Base-by-base conservation (phyloP, 2,329 filamentous ascomycete genomes). In the Alternaria arborescens region DNA sequence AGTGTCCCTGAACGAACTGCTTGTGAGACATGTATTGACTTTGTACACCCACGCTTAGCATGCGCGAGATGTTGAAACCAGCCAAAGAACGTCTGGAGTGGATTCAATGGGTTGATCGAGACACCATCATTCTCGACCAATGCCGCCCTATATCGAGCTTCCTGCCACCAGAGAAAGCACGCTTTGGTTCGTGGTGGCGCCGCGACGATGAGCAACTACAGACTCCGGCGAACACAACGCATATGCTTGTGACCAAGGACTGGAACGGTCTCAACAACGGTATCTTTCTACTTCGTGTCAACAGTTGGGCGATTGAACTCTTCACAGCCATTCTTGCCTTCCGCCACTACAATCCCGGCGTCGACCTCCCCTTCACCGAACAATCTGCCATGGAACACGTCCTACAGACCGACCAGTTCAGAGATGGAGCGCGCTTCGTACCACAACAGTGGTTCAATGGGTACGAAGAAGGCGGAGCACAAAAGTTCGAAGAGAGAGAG, bases 401-500 rank as follows among this genome's bases (percentile, higher is more conserved):
- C 12, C 67, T 81, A 43, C 62, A 70, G n/a, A 73, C 78, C 36
- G 63, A 67, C 1, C 58, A 70, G 0, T 81, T 81, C 62, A 63
- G 58, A 10, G 59, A 71, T 7, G 64, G 77, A 57, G 66, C 78
- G 12, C 73, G 77, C 10, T 67, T 76, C 32, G 75, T 78, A 42
- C 79, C 80, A 12, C 80, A 81, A 60, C 66, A 80, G 8, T 82
- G 79, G 80, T 81, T 82, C 69, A 82, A 82, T 60, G 78, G 78
- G 1, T 82, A 81, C 48, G 61, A 62, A 22, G 72, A 79, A 48
- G 77, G 75, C 18, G 77, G 53, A 3, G 53, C 69, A 16, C n/a
- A 57, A 20, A 20, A 26, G 6, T 70, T 61, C 24, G 48, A 50
- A 8, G 20, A 48, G 34, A 76, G 78, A 16, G 41, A 61, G 48